Conservation (phyloP, 192 early-diverging fungal species). For the Mortierella antarctica region DNA sequence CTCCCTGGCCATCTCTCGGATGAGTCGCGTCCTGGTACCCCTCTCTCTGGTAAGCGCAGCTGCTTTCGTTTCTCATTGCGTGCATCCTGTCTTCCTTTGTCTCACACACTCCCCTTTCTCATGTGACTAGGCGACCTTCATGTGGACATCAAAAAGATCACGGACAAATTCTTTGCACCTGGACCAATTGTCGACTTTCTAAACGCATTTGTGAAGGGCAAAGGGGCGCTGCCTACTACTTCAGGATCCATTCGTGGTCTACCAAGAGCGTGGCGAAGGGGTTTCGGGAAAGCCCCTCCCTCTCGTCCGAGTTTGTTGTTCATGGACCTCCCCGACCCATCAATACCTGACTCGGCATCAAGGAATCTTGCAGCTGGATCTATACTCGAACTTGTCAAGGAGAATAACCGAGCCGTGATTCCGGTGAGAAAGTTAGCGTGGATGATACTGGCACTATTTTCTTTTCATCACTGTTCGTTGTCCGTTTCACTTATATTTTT, state of each 20-base stretch:
- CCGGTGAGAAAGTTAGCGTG: too few relatives aligned
- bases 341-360: not conserved
- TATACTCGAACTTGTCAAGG: conserved; percentile 7
- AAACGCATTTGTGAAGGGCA: conserved; percentile 9
- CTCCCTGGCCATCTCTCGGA: not conserved
- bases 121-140: not conserved
- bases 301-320: conserved; percentile 20
- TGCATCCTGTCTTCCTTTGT: too few relatives aligned
- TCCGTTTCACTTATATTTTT: too few relatives aligned
- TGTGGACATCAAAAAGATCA: conserved; percentile 21
- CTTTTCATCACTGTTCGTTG: too few relatives aligned
- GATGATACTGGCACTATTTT: too few relatives aligned
- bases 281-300: not conserved
- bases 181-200: conserved; percentile 10
- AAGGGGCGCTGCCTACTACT: not conserved
- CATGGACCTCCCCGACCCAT: conserved; percentile 17
- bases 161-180: conserved; percentile 20
- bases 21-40: conserved; percentile 8
- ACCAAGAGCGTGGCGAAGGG: conserved; percentile 21
- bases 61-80: too few relatives aligned
- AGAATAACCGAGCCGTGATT: conserved; percentile 2
- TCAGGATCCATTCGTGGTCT: conserved; percentile 13
- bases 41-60: conserved; percentile 8
- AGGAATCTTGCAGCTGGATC: conserved; percentile 7
- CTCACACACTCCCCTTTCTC: too few relatives aligned